Base-by-base conservation (phyloP, 805 yeast genomes). In the Millerozyma miso region DNA sequence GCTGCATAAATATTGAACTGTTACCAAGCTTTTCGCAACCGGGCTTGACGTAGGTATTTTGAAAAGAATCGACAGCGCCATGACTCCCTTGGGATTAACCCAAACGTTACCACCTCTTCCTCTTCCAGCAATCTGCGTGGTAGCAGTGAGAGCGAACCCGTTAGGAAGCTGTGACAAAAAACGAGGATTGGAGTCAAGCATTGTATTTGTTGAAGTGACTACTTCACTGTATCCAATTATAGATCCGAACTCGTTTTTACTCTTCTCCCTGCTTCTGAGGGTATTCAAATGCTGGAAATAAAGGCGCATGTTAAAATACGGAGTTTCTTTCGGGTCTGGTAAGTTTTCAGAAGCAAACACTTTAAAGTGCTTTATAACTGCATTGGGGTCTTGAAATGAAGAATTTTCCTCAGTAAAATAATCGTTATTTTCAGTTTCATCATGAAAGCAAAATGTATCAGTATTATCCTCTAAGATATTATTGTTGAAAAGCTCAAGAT, bases 21-120 rank as follows among this genome's bases (percentile, higher is more conserved):
- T 88, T 0, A 89, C 95, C 19, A 93, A 75, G 6, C 85, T 75
- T 26, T 76, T 65, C 15, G 67, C 61, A 17, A 70, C 66, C 2
- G 69, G 55, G 2, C 55, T 54, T 3, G 74, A 72, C 3, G 51
- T 42, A 0, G 87, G 81, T 12, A 89, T 64, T 39, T 81, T 76
- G 46, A 87, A 60, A 8, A 88, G 77, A 1, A 81, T 75, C 0
- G 97, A 88, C 4, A 81, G 77, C 0, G 98, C 96, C 61, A 88
- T 65, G 1, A 89, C 95, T 8, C 99, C 99, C 18, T 77, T 74
- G 3, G 99, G 99, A 51, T 88, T 90, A 18, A 93, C 83, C 99
- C 99, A 93, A 2, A 81, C 82, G 51, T 93, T 93, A 1, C 93
- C 95, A 13, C 97, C 95, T 43, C 99, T 78, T 2, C 99, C 99